Conservation (phyloP, 306 rosid genomes). For the Parietaria judaica region DNA sequence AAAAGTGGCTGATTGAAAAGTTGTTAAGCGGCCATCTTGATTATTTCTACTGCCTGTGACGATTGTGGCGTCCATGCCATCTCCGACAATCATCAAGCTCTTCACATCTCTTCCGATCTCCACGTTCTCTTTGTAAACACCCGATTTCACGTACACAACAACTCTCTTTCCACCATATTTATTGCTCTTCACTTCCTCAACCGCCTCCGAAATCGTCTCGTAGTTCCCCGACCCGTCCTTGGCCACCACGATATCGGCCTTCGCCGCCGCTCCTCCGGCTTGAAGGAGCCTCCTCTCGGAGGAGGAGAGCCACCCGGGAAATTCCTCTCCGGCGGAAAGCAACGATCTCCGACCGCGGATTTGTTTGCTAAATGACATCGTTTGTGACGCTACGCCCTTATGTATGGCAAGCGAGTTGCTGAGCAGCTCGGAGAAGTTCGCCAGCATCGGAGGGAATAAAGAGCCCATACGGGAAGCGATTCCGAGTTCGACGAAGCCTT, state of each 20-base stretch:
- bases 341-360: slow-evolving; percentile 34
- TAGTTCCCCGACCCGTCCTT: slow-evolving; percentile 64
- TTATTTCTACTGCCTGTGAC: slow-evolving; percentile 31
- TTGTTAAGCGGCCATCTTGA: slow-evolving; percentile 45
- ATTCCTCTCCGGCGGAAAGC: slow-evolving; percentile 8
- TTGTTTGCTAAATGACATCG: slow-evolving; percentile 15
- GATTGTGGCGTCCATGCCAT: slow-evolving; percentile 60
- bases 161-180: slow-evolving; percentile 28
- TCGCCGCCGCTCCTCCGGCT: background rate
- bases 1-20: slow-evolving; percentile 71
- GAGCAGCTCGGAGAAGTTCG: slow-evolving; percentile 57
- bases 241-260: slow-evolving; percentile 53
- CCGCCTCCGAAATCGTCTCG: slow-evolving; percentile 49
- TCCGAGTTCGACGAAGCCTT: slow-evolving; percentile 53
- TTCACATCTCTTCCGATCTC: slow-evolving; percentile 34
- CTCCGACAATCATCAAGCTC: slow-evolving; percentile 64
- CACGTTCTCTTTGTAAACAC: slow-evolving; percentile 55
- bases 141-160: slow-evolving; percentile 57
- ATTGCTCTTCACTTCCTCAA: slow-evolving; percentile 28
- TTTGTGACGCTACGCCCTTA: slow-evolving; percentile 15
- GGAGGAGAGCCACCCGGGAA: slow-evolving; percentile 48
- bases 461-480: slow-evolving; percentile 26
- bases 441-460: slow-evolving; percentile 36
- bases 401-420: slow-evolving; percentile 60
- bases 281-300: slow-evolving; percentile 50